phyloP scores from a whole-genome alignment of 2,329 filamentous ascomycete species.

The Epichloe uncinata region DNA sequence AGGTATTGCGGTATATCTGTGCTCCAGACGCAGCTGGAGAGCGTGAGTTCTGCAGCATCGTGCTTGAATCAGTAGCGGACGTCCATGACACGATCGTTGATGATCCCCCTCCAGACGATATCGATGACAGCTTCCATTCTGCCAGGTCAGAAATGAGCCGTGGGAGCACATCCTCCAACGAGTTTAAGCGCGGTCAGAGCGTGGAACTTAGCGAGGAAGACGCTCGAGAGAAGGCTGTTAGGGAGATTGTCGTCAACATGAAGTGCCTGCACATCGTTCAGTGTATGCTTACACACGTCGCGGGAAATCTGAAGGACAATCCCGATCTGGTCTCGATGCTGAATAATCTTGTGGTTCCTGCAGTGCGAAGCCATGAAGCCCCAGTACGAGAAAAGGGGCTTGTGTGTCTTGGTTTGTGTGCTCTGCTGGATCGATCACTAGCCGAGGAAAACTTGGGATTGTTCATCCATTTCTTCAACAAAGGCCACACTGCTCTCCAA shows the following conservation, averaged over 20 bases:
- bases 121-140: constrained; percentile 75
- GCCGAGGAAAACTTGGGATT: constrained; percentile 84
- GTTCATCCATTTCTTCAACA: constrained; percentile 92
- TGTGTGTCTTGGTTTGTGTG: constrained; percentile 79
- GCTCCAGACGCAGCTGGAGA: constrained; percentile 61
- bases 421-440: constrained; percentile 78
- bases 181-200: constrained; percentile 26
- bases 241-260: constrained; percentile 93
- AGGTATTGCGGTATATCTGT: constrained; percentile 72
- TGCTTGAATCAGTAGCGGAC: constrained; percentile 89
- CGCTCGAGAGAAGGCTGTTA: constrained; percentile 61
- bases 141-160: constrained; percentile 74
- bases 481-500: constrained; percentile 81
- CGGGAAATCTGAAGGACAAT: constrained; percentile 77
- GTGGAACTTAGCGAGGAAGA: constrained; percentile 47
- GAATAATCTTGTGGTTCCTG: constrained; percentile 91
- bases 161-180: constrained; percentile 41
- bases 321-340: constrained; percentile 92
- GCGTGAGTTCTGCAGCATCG: constrained; percentile 69
- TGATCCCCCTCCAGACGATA: constrained; percentile 43
- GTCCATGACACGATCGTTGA: constrained; percentile 88
- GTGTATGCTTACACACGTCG: constrained; percentile 91
- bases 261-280: constrained; percentile 96
- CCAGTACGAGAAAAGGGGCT: constrained; percentile 85
- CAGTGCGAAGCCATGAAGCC: constrained; percentile 83